phyloP scores from a whole-genome alignment of 2,329 filamentous ascomycete species.

The Curvularia verruculosa region DNA sequence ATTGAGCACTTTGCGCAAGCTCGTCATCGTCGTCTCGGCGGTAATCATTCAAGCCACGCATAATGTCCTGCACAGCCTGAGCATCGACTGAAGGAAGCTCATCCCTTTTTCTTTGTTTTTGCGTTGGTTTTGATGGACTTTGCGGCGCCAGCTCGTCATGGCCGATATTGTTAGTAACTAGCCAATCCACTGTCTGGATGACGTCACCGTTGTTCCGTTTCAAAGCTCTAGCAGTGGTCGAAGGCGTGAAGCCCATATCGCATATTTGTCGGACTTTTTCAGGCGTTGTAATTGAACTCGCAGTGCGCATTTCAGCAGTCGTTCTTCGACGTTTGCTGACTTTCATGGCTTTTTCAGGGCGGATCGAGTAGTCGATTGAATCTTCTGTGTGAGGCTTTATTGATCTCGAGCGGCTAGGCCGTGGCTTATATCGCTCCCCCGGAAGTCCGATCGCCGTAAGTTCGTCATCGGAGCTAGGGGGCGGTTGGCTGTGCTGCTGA shows the following conservation, averaged over 20 bases:
- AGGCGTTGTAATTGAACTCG: conserved; percentile 28
- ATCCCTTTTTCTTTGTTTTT: background rate
- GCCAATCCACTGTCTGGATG: conserved; percentile 40
- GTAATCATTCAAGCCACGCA: conserved; percentile 14
- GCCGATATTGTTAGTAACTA: conserved; percentile 32
- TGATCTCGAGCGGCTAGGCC: conserved; percentile 48
- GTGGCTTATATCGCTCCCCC: conserved; percentile 46
- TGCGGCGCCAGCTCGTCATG: conserved; percentile 40
- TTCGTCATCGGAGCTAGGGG: conserved; percentile 33
- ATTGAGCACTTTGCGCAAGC: background rate
- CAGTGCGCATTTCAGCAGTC: conserved; percentile 12
- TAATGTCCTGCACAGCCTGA: conserved; percentile 11
- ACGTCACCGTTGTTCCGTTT: conserved; percentile 39
- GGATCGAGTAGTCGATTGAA: conserved; percentile 38
- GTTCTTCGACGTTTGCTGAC: conserved; percentile 34
- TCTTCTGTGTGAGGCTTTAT: conserved; percentile 26
- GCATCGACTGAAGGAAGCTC: background rate
- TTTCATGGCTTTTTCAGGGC: conserved; percentile 36
- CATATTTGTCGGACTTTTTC: conserved; percentile 42
- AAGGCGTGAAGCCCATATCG: conserved; percentile 47
- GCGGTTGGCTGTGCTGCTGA: conserved; percentile 7
- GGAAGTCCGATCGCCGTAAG: conserved; percentile 29
- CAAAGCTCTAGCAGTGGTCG: conserved; percentile 34
- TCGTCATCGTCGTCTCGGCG: conserved; percentile 7
- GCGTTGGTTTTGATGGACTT: conserved; percentile 19